Conservation (phyloP, 768 basidiomycete genomes). For the Hygrocybe punicea region DNA sequence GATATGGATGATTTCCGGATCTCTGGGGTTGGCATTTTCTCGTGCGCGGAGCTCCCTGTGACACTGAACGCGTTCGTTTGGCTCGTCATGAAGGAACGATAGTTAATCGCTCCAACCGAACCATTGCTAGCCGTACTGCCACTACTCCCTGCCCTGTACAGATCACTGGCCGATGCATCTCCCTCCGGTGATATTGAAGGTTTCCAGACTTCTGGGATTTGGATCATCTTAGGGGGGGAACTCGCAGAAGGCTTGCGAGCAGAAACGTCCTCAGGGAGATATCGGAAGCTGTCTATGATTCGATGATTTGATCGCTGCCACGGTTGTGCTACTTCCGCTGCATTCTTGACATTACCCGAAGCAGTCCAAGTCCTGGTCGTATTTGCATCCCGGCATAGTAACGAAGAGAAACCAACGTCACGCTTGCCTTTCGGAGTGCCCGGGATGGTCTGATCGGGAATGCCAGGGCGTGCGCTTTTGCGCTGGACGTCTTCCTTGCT, state of each 20-base stretch:
- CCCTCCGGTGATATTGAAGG: slow-evolving; percentile 46
- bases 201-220: slow-evolving; percentile 48
- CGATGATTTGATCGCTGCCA: neutral
- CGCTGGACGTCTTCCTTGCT: slow-evolving; percentile 41
- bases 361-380: neutral
- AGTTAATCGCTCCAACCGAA: slow-evolving; percentile 41
- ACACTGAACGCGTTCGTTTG: too few relatives aligned
- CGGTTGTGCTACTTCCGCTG: neutral
- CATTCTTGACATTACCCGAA: neutral
- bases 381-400: neutral
- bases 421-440: too few relatives aligned
- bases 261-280: neutral
- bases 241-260: slow-evolving; percentile 15
- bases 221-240: slow-evolving; percentile 32
- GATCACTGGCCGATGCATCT: slow-evolving; percentile 39
- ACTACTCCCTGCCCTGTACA: slow-evolving; percentile 42
- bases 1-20: too few relatives aligned
- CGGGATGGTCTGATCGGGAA: too few relatives aligned
- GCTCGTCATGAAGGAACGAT: too few relatives aligned
- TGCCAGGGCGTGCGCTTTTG: neutral
- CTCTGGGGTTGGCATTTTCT: too few relatives aligned
- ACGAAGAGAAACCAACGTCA: neutral
- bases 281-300: too few relatives aligned
- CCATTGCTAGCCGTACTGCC: slow-evolving; percentile 50
- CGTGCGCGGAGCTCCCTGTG: too few relatives aligned